phyloP scores from a whole-genome alignment of 176 grass and related monocot genomes.

The Rhynchospora tenuis region DNA sequence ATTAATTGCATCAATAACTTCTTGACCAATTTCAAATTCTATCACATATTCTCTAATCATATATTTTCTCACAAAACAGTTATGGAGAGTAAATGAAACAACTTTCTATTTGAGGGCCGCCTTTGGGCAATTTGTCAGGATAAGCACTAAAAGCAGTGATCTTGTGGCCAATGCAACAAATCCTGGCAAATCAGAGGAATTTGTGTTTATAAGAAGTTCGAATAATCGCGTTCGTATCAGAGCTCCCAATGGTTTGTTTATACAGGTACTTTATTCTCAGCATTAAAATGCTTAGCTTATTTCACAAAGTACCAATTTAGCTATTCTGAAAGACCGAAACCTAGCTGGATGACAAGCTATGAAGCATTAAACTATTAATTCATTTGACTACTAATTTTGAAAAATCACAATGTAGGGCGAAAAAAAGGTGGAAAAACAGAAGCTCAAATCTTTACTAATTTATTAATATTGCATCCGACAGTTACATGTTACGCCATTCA shows the following conservation, averaged over 20 bases:
- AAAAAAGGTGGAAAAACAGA: background rate
- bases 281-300: background rate
- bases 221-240: slow-evolving; percentile 35
- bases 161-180: slow-evolving; percentile 30
- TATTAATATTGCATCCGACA: background rate
- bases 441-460: background rate
- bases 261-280: slow-evolving; percentile 34
- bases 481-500: background rate
- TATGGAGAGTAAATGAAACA: slow-evolving; percentile 52
- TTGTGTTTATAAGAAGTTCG: slow-evolving; percentile 37
- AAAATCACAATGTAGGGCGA: background rate
- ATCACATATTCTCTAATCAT: background rate
- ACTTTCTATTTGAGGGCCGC: slow-evolving; percentile 49
- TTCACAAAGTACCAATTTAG: background rate
- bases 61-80: slow-evolving; percentile 12
- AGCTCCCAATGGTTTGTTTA: slow-evolving; percentile 46
- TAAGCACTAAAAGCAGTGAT: slow-evolving; percentile 11
- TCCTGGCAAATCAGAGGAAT: slow-evolving; percentile 36
- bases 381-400: background rate
- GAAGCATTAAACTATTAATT: background rate
- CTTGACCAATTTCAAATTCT: background rate
- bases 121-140: slow-evolving; percentile 37
- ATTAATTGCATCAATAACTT: background rate
- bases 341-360: background rate
- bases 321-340: too few species aligned